Evolutionary conservation across 2,329 filamentous ascomycete genomes (phyloP), one percentile per base, ranked within the genome.

Genomic region (Botrytis sinoallii): DNA sequence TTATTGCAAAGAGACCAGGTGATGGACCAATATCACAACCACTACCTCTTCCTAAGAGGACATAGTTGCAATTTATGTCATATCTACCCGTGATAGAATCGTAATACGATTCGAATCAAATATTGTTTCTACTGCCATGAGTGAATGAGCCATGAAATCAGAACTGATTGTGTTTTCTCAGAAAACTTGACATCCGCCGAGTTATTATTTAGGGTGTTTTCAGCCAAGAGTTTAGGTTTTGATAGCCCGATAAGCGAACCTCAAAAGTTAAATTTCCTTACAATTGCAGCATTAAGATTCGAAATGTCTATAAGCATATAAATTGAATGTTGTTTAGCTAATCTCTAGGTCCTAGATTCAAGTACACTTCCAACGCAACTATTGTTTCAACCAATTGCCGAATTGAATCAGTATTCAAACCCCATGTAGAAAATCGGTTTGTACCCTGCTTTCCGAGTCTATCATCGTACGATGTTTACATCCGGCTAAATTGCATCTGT

Each of bases 1-100:
- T 74, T 22, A 74, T 75, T 70, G 68, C 72, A 5, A 74, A n/a
- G 40, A 75, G 74, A 32, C 68, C 57, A 20, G 38, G 46, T 22
- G 72, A 44, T 32, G 44, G 32, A 8, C 44, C 55, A 8, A 40
- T 75, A 35, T 29, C 46, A 32, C 25, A 38, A 12, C 68, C 74
- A 35, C 73, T 70, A 44, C 74, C 74, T n/a, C 57, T 72, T 32
- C 74, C 74, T n/a, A 75, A 63, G 48, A 25, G 20, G 22, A 40
- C n/a, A 7, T 61, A 61, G 59, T 8, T 61, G 38, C 22, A n/a
- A 16, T 16, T 55, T 25, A 55, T 55, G 12, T 55, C 25, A 55
- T 55, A 14, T 16, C 3, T n/a, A 7, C 48, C 25, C 48, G 25
- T 55, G 25, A n/a, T 16, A 14, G 25, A 16, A 55, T n/a, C 16